Conservation (phyloP, 495 filamentous ascomycete species). For the Chaetomium cochliodes region DNA sequence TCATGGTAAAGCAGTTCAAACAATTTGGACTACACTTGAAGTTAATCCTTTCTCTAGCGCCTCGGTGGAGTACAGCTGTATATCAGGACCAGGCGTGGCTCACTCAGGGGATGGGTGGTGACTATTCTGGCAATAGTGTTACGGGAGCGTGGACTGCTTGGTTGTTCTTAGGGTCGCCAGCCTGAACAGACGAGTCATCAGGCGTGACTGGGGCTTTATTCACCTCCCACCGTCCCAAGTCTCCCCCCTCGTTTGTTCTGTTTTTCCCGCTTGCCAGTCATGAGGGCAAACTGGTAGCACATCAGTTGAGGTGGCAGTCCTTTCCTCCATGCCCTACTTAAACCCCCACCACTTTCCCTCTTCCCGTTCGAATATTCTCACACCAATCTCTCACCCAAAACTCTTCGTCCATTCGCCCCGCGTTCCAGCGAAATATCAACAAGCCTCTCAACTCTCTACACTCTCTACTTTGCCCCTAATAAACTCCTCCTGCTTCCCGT, state of each 20-base stretch:
- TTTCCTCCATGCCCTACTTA: conserved; percentile 9
- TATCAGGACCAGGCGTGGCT: too few relatives aligned
- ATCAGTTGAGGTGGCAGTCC: not conserved
- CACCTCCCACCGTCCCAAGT: conserved; percentile 1
- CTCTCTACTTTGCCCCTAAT: not conserved
- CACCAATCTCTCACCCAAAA: not conserved
- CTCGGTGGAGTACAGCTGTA: not conserved
- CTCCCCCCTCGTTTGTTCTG: not conserved
- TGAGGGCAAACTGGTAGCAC: not conserved
- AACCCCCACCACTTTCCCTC: not conserved
- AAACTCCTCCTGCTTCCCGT: not conserved
- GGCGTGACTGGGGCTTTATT: not conserved
- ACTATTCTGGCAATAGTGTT: not conserved
- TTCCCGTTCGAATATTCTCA: not conserved
- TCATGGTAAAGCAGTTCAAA: not conserved
- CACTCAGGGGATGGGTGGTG: not conserved
- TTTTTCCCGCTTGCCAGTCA: not conserved
- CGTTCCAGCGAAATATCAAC: not conserved
- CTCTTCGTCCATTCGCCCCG: not conserved
- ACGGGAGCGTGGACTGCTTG: not conserved
- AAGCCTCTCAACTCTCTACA: not conserved
- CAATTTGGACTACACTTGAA: too few relatives aligned
- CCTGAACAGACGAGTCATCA: not conserved
- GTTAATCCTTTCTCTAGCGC: not conserved
- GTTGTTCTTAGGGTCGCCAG: not conserved